These are phyloP conservation scores for Jaltomata sinuosa DNA, from an alignment of 257 asterid genomes.

Conservation along the genomic window DNA sequence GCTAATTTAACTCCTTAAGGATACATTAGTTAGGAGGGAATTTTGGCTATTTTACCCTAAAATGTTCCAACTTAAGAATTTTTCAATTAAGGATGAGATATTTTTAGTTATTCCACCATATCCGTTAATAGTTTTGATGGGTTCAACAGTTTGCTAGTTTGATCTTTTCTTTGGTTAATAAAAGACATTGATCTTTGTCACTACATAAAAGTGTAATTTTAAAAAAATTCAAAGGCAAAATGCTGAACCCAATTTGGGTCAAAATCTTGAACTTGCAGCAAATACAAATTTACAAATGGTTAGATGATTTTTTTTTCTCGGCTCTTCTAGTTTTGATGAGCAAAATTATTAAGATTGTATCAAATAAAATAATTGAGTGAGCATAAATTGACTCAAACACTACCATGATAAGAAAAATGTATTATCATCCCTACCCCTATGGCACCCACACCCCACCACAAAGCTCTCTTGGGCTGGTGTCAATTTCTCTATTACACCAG, in stretches of 20 bases:
- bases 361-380: background rate
- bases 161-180: background rate
- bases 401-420: background rate
- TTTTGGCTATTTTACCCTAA: no score
- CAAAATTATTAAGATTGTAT: background rate
- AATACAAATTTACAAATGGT: background rate
- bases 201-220: background rate
- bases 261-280: background rate
- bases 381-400: background rate
- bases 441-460: background rate
- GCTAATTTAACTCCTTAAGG: no score
- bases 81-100: no score
- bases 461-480: background rate
- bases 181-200: background rate
- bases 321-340: background rate
- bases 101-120: no score
- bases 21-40: no score
- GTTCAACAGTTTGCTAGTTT: no score
- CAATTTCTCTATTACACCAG: background rate
- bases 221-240: background rate
- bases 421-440: background rate
- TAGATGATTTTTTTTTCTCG: no score
- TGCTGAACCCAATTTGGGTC: background rate
- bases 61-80: no score
- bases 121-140: no score